Evolutionary conservation across 352 stramenopile species (phyloP), one percentile per base, ranked within the genome.

Genomic region (Phytophthora boehmeriae): DNA sequence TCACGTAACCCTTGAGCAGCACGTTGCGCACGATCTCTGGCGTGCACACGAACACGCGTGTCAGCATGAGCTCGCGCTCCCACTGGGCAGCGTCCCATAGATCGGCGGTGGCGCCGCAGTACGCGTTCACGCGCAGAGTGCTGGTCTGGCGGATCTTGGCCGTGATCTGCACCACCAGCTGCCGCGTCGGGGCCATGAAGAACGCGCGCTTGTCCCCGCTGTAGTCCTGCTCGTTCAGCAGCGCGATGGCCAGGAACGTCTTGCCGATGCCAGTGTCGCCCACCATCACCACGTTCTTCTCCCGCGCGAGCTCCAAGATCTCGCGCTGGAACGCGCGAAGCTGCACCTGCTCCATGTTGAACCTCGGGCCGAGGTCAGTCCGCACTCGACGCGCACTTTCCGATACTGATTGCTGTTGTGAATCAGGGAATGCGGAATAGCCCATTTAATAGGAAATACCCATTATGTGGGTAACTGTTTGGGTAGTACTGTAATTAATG

Each of bases 1-100:
- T 71, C 50, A 97, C 74, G 69, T 94, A 96, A 10, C 88, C 90
- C 27, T 92, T 90, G 45, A 92, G 76, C 11, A 97, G 66, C 55
- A 93, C 65, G 52, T 89, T 95, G 53, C 88, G 83, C 43, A 96
- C 70, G 44, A 96, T 86, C 71, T 93, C 86, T 17, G 90, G 90
- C 27, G 90, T 97, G 64, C 83, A 93, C 58, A 96, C 88, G 39
- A 96, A 76, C 59, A 97, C 88, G 34, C 76, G 71, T 51, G 64
- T 88, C 42, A 81, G 38, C 8, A 59, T 51, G 20, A 95, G 63
- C 59, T 92, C 82, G 17, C 63, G 59, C 39, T 62, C 60, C 86
- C 86, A 95, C 44, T 90, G 71, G 8, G 54, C 45, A 8, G 66
- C 68, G 56, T 89, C 79, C 86, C 86, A 95, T 11, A 88, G 62